A percentile compares a stretch with the other conserved stretches of the same genome.
These are phyloP conservation scores for Phytopythium delawarense DNA, from an alignment of 352 stramenopile species.

Conservation along the genomic window DNA sequence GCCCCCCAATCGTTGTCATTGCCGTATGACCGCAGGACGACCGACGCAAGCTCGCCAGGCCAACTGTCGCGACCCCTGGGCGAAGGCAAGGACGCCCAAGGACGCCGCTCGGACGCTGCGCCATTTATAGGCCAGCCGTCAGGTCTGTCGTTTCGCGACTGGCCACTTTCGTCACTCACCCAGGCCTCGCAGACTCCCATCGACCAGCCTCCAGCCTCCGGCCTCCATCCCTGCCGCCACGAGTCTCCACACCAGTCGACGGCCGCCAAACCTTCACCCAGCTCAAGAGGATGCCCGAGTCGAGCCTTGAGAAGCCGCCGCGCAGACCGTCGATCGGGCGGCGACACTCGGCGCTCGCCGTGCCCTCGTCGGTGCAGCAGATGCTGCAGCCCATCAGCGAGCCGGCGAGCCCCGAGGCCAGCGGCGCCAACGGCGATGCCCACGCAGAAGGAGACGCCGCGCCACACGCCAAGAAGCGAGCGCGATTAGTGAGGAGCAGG, in stretches of 20 bases:
- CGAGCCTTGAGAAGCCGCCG: not conserved
- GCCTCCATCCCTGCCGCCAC: too few relatives aligned
- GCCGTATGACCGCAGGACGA: too few relatives aligned
- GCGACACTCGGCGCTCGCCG: slow-evolving; percentile 1
- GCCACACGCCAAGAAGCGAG: not conserved
- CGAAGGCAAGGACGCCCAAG: too few relatives aligned
- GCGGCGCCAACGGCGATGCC: not conserved
- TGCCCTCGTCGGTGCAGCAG: not conserved
- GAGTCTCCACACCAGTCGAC: too few relatives aligned
- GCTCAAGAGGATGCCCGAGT: not conserved
- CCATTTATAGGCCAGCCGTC: too few relatives aligned
- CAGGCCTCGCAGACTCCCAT: too few relatives aligned
- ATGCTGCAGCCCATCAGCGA: slow-evolving; percentile 1
- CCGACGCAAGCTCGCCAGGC: too few relatives aligned
- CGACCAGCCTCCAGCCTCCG: too few relatives aligned
- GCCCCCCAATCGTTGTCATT: not conserved
- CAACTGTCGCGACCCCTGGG: too few relatives aligned
- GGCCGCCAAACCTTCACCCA: not conserved
- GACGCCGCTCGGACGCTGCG: too few relatives aligned
- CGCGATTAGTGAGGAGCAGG: not conserved
- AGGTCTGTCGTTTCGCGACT: too few relatives aligned
- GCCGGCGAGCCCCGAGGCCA: not conserved
- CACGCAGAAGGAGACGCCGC: not conserved
- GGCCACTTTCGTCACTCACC: too few relatives aligned
- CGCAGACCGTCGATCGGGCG: not conserved